Evolutionary conservation across 2,329 filamentous ascomycete species (phyloP), one percentile per base, ranked within the genome.

Genomic region (Didymosphaeria variabile): DNA sequence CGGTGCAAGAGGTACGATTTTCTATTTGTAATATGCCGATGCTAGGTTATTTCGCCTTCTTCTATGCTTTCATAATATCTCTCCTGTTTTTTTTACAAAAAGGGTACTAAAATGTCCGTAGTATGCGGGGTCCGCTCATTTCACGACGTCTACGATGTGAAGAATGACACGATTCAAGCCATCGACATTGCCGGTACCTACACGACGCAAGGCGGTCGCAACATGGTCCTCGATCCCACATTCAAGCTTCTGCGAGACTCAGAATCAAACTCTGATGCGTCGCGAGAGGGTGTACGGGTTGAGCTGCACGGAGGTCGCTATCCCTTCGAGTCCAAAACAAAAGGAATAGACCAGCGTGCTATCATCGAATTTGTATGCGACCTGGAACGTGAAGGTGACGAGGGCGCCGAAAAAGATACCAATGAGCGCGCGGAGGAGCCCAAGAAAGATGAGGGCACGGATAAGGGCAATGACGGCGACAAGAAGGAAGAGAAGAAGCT

Each of bases 301-400:
- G 87, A 90, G 62, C 77, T 97, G 53, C 82, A 86, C 52, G 90
- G 88, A 8, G 86, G 85, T 13, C 78, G 81, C 50, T 84, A 84
- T 51, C 80, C 80, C 0, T 75, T 78, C 54, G 75, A 80, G n/a
- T 65, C 68, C 49, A 83, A 84, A 56, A 81, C 84, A 52, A 82
- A 84, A 7, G 81, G 72, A 60, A 74, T 70, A 31, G 82, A 87
- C 61, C 91, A 96, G 77, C 89, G 88, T 72, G 92, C 93, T 3
- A 85, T 97, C 10, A 87, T 98, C 57, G 91, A 97, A 71, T 93
- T 98, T 69, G 76, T 94, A 21, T 99, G 95, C 79, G 90, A 97
- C 72, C 82, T 80, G 32, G 84, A 90, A 1, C 85, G 86, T 67
- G 89, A 88, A 9, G 94, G 94, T 0, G 85, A 90, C 7, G 94